Percentiles rank a stretch among this genome's conserved stretches.
phyloP scores from a whole-genome alignment of 345 rosid genomes.

The Turnera subulata region DNA sequence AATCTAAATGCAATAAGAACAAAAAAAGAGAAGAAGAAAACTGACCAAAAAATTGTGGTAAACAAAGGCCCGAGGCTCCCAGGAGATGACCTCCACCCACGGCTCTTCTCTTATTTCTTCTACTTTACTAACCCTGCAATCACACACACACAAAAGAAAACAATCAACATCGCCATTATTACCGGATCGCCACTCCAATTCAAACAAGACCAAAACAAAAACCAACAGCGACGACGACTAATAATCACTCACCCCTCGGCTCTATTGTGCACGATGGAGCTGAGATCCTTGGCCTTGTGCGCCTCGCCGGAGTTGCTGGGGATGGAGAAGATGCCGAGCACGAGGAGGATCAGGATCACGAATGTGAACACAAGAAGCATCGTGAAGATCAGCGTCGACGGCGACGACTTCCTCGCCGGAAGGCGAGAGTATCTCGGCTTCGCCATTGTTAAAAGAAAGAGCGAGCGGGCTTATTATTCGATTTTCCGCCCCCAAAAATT shows the following conservation, averaged over 20 bases:
- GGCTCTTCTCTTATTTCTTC: conserved; percentile 53
- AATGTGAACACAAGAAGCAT: conserved; percentile 56
- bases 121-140: conserved; percentile 30
- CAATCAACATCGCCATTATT: background rate
- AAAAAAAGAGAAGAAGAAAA: background rate
- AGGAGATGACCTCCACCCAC: conserved; percentile 86
- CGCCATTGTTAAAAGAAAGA: conserved; percentile 35
- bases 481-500: background rate
- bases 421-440: conserved; percentile 55
- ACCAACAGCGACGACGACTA: background rate
- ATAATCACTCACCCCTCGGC: conserved; percentile 38
- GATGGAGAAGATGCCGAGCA: conserved; percentile 64
- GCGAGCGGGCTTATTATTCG: too few relatives aligned
- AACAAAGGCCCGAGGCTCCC: conserved; percentile 89
- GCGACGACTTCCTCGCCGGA: conserved; percentile 52
- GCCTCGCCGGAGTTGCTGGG: conserved; percentile 47
- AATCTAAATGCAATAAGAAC: too few relatives aligned
- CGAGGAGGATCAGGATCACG: conserved; percentile 64
- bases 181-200: conserved; percentile 11
- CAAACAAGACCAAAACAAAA: background rate
- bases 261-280: conserved; percentile 48
- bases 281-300: conserved; percentile 70
- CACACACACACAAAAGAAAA: background rate
- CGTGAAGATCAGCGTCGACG: conserved; percentile 49
- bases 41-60: conserved; percentile 92